These are phyloP conservation scores for Acanthamoeba castellanii DNA, from an alignment of 208 protist genomes.

Conservation along the genomic window DNA sequence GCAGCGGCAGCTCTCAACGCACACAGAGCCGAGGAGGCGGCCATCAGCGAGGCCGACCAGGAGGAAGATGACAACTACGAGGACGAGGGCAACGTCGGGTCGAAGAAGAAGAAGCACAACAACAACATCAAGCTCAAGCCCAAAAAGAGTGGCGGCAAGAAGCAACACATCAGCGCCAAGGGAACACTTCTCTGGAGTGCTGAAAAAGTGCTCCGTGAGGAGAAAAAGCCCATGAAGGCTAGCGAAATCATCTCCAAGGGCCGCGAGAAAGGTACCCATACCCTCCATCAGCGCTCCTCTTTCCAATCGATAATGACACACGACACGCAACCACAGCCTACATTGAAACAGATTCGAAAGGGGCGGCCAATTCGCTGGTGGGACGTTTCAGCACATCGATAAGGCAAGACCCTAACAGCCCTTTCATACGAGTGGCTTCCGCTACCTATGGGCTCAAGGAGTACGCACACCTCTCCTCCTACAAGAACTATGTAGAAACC, in stretches of 20 bases:
- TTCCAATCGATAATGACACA: neutral
- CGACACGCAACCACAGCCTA: neutral
- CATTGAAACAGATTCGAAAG: slow-evolving; percentile 61
- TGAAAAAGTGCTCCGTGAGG: slow-evolving; percentile 51
- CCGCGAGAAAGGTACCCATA: slow-evolving; percentile 1
- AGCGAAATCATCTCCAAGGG: slow-evolving; percentile 50
- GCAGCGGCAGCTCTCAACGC: slow-evolving; percentile 26
- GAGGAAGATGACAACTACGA: neutral
- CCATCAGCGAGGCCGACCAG: neutral
- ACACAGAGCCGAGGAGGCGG: neutral
- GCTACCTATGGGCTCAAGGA: slow-evolving; percentile 73
- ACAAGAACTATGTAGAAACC: slow-evolving; percentile 56
- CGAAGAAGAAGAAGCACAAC: neutral
- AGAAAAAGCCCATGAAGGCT: slow-evolving; percentile 66
- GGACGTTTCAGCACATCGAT: slow-evolving; percentile 66
- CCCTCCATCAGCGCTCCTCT: neutral
- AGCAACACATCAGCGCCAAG: neutral
- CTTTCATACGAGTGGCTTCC: slow-evolving; percentile 30
- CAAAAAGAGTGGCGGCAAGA: slow-evolving; percentile 13
- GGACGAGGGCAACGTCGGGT: neutral
- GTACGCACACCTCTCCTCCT: neutral
- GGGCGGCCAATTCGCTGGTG: slow-evolving; percentile 66
- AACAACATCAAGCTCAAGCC: slow-evolving; percentile 29
- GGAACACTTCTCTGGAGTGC: slow-evolving; percentile 61
- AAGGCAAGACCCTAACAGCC: slow-evolving; percentile 64